Conservation (phyloP, 2,329 filamentous ascomycete species). For the Cytospora mali region DNA sequence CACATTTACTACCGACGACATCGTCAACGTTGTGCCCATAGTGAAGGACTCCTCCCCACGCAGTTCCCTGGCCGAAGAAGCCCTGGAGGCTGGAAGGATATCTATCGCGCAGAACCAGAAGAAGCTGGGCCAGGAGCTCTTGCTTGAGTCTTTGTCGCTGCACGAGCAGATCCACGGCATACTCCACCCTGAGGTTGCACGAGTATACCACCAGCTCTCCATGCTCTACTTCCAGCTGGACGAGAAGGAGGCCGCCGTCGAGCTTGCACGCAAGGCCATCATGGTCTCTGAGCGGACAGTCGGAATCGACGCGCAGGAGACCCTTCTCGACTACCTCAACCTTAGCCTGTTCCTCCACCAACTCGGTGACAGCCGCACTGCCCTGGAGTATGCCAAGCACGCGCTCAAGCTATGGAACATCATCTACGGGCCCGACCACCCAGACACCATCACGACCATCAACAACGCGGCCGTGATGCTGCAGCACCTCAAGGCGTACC, state of each 20-base stretch:
- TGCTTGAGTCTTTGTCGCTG: conserved; percentile 92
- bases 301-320: conserved; percentile 91
- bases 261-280: conserved; percentile 93
- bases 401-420: conserved; percentile 96
- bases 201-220: conserved; percentile 91
- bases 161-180: conserved; percentile 99
- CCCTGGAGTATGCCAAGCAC: conserved; percentile 88
- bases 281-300: conserved; percentile 94
- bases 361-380: conserved; percentile 83
- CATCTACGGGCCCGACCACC: conserved; percentile 90
- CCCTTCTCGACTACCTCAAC: conserved; percentile 93
- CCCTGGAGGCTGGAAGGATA: conserved; percentile 91
- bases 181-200: conserved; percentile 91
- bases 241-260: conserved; percentile 93
- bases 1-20: conserved; percentile 82
- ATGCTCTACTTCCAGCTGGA: conserved; percentile 98
- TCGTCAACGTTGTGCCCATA: conserved; percentile 90
- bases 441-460: conserved; percentile 96
- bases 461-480: conserved; percentile 99
- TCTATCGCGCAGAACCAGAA: conserved; percentile 95
- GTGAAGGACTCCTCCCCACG: conserved; percentile 93
- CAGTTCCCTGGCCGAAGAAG: conserved; percentile 91
- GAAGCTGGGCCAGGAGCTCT: conserved; percentile 91
- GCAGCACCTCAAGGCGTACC: conserved; percentile 90
- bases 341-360: conserved; percentile 92